phyloP scores from a whole-genome alignment of 2,329 filamentous ascomycete genomes.

The Calonectria henricotiae region DNA sequence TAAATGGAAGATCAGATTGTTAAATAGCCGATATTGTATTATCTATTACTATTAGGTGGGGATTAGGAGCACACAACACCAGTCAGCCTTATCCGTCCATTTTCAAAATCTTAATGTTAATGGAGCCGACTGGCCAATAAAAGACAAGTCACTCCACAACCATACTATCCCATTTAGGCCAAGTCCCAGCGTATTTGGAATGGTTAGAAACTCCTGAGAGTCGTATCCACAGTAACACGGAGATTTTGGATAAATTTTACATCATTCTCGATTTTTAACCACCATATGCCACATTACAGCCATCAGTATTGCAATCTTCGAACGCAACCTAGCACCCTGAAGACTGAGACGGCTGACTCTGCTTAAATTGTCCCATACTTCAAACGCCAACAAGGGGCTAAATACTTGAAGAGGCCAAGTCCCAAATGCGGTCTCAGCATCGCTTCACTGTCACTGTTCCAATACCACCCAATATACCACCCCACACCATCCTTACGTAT shows the following conservation, averaged over 20 bases:
- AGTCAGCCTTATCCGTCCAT: background rate
- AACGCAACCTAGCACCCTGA: background rate
- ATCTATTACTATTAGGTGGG: background rate
- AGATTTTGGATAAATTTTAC: background rate
- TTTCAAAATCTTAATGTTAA: background rate
- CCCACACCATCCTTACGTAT: conserved; percentile 6
- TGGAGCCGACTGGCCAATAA: conserved; percentile 2
- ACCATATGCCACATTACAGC: background rate
- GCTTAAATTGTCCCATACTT: background rate
- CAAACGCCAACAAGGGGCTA: background rate
- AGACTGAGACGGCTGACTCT: conserved; percentile 2
- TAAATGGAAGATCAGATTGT: no score
- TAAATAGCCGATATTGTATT: no score
- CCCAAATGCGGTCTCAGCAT: conserved; percentile 22
- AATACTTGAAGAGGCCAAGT: background rate
- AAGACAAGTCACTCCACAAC: background rate
- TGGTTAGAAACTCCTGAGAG: background rate
- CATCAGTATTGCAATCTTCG: background rate
- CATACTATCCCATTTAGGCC: conserved; percentile 3
- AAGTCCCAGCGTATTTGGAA: background rate
- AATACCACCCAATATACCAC: conserved; percentile 21
- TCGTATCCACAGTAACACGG: conserved; percentile 9
- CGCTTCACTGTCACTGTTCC: conserved; percentile 4
- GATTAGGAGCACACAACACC: background rate
- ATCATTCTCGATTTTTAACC: background rate